Conservation (phyloP, 306 rosid species). For the Elaeagnus macrophylla region DNA sequence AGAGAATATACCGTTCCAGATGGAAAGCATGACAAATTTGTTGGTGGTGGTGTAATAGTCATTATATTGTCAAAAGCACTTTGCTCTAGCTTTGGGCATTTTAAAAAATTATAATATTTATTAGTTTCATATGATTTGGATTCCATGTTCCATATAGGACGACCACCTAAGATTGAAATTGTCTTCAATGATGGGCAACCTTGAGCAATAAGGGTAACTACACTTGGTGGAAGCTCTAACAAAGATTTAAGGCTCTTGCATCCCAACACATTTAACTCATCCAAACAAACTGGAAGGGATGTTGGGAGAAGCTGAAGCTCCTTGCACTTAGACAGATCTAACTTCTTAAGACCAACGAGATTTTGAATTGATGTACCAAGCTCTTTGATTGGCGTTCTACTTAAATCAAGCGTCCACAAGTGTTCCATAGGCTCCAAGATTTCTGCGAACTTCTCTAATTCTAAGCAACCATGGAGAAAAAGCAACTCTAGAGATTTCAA, state of each 20-base stretch:
- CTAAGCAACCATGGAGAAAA: slow-evolving; percentile 2
- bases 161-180: no score
- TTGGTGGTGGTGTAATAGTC: no score
- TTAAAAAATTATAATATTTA: no score
- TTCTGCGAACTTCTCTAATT: slow-evolving; percentile 4
- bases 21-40: no score
- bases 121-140: no score
- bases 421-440: neutral
- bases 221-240: no score
- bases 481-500: neutral
- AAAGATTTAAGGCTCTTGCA: neutral
- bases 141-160: neutral
- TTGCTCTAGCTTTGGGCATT: no score
- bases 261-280: no score
- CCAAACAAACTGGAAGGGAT: neutral
- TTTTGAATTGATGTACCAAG: neutral
- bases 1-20: no score
- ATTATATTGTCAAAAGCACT: no score
- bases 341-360: neutral
- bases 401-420: neutral
- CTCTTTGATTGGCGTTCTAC: slow-evolving; percentile 3
- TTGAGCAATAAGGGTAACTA: no score
- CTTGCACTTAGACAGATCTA: neutral
- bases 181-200: no score
- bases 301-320: neutral